Evolutionary conservation across 768 basidiomycete genomes (phyloP), one percentile per base, ranked within the genome.

Genomic region (Trametes punicea): DNA sequence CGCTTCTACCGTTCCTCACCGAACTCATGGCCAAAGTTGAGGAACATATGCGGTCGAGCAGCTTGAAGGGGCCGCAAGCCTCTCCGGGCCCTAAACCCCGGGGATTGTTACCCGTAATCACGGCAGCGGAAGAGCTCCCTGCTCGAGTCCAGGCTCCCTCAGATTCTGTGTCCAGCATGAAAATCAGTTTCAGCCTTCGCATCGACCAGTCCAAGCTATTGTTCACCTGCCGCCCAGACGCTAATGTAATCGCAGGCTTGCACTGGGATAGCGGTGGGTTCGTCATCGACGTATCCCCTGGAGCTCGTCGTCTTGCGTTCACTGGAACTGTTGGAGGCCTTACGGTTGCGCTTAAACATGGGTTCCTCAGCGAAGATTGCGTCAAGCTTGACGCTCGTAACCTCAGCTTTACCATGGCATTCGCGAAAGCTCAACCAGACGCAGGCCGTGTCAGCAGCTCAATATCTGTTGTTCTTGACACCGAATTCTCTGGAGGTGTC

Each of bases 221-320:
- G 56, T 73, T 98, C 25, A 91, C 89, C 0, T 98, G 96, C 62
- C 84, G 86, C 57, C 93, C 93, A 0, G 92, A 94, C 65, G 91
- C 93, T 48, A 93, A 95, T 60, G 95, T 97, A n/a, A 78, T 88
- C 38, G 92, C 90, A 13, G 87, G 87, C 1, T 67, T 97, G 30
- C 81, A 90, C 44, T 98, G 96, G 96, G 88, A 96, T 51, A 95
- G 90, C 62, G 96, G 96, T 38, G 94, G 93, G 0, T 94, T 98
- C 65, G 73, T 93, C 46, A 70, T 94, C 51, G 89, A 84, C 63
- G 74, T 92, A 36, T 82, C 86, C 33, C 88, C 93, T 2, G 85
- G 85, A 2, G 82, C 83, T 45, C 77, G 82, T n/a, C 83, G 79
- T 45, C 75, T 89, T 30, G 80, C 84, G 10, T 84, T 97, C 61